Conservation (phyloP, 768 basidiomycete genomes). For the Russula olivacea region DNA sequence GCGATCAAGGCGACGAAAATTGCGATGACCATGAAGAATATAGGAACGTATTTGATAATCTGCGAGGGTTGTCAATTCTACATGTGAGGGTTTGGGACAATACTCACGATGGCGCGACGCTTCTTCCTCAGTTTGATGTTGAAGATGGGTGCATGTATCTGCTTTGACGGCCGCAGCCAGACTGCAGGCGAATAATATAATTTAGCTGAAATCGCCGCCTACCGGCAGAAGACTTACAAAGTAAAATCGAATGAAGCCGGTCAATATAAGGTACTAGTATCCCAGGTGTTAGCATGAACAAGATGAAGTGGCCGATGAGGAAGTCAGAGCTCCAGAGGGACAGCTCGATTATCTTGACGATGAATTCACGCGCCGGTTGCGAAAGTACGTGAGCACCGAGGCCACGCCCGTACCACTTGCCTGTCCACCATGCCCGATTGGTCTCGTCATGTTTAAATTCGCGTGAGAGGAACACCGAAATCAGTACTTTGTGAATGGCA, state of each 20-base stretch:
- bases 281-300: slow-evolving; percentile 82
- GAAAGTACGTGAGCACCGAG: slow-evolving; percentile 88
- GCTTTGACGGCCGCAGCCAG: slow-evolving; percentile 93
- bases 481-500: slow-evolving; percentile 89
- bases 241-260: slow-evolving; percentile 85
- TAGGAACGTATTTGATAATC: slow-evolving; percentile 78
- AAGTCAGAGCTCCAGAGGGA: slow-evolving; percentile 96
- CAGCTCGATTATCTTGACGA: slow-evolving; percentile 99
- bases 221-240: slow-evolving; percentile 58
- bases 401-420: slow-evolving; percentile 94
- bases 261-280: slow-evolving; percentile 84
- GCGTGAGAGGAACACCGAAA: slow-evolving; percentile 88
- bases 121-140: slow-evolving; percentile 85
- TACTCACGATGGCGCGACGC: slow-evolving; percentile 80
- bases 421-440: slow-evolving; percentile 99
- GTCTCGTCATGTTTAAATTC: slow-evolving; percentile 99
- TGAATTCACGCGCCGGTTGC: slow-evolving; percentile 93
- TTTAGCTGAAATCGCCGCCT: slow-evolving; percentile 25
- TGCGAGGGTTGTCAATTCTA: slow-evolving; percentile 28
- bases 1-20: slow-evolving; percentile 72
- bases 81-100: background rate
- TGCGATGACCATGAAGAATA: slow-evolving; percentile 65
- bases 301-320: slow-evolving; percentile 73
- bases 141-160: slow-evolving; percentile 89
- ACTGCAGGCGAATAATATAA: slow-evolving; percentile 40